A percentile compares a stretch with the other conserved stretches of the same genome.
These are phyloP conservation scores for Diatrype stigma DNA, from an alignment of 2,329 filamentous ascomycete species.

Conservation along the genomic window DNA sequence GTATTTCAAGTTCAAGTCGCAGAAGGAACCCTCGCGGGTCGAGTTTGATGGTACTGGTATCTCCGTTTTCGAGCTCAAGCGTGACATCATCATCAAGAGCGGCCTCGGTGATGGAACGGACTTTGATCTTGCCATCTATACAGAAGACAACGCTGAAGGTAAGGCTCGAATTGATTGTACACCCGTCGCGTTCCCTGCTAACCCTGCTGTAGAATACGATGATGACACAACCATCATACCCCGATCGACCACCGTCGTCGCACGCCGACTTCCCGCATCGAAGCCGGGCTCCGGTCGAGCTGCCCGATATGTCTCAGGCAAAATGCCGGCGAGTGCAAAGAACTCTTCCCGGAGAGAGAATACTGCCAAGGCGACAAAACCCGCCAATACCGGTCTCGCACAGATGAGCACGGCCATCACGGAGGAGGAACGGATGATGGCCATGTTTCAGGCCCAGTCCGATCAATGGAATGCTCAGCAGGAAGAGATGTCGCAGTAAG, in stretches of 20 bases:
- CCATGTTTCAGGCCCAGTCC: conserved; percentile 85
- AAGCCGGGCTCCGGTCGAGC: conserved; percentile 86
- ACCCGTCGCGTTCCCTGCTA: conserved; percentile 8
- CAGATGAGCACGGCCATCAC: conserved; percentile 77
- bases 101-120: conserved; percentile 93
- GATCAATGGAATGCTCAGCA: conserved; percentile 93
- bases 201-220: conserved; percentile 69
- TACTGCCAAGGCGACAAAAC: conserved; percentile 55
- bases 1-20: conserved; percentile 99
- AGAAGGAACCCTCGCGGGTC: conserved; percentile 90
- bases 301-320: conserved; percentile 91
- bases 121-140: conserved; percentile 92
- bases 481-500: conserved; percentile 82
- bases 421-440: conserved; percentile 89
- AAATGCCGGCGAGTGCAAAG: conserved; percentile 86
- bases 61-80: conserved; percentile 96
- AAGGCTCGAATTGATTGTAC: conserved; percentile 32
- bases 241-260: conserved; percentile 89
- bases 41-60: conserved; percentile 97
- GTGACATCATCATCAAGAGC: conserved; percentile 94
- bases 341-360: conserved; percentile 67
- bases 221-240: conserved; percentile 98
- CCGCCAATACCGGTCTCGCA: conserved; percentile 52
- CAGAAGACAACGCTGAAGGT: conserved; percentile 89
- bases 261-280: conserved; percentile 75